These are phyloP conservation scores for Umbelopsis sp. DNA, from an alignment of 371 early-diverging fungal genomes.

Conservation along the genomic window DNA sequence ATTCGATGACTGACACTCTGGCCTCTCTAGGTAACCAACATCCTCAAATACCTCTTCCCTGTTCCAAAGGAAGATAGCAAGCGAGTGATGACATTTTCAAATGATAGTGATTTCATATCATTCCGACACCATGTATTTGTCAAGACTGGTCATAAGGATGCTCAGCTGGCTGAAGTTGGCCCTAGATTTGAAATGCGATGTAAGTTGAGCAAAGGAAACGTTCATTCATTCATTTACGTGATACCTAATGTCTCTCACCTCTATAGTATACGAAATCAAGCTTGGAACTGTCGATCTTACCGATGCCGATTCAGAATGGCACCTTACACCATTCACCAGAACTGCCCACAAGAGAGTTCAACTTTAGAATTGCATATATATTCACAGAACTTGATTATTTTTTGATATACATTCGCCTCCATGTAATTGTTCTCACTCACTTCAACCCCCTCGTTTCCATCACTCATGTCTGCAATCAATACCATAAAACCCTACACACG, in stretches of 20 bases:
- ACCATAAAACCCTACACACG: background rate
- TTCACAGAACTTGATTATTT: background rate
- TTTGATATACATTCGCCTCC: background rate
- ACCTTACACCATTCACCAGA: slow-evolving; percentile 92
- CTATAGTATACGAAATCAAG: slow-evolving; percentile 88
- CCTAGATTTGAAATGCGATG: slow-evolving; percentile 98
- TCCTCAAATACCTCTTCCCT: slow-evolving; percentile 95
- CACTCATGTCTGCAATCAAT: slow-evolving; percentile 9
- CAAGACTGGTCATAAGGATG: slow-evolving; percentile 85
- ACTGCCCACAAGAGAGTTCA: slow-evolving; percentile 91
- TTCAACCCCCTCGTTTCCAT: background rate
- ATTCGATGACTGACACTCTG: too few relatives aligned
- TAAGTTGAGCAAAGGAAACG: slow-evolving; percentile 37
- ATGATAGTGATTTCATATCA: slow-evolving; percentile 96
- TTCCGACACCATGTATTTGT: slow-evolving; percentile 96
- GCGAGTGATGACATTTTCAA: slow-evolving; percentile 96
- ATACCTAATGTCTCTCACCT: background rate
- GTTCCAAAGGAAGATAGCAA: slow-evolving; percentile 96
- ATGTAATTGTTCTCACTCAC: background rate
- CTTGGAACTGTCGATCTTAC: slow-evolving; percentile 94
- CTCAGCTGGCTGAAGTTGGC: slow-evolving; percentile 95
- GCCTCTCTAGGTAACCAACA: slow-evolving; percentile 68
- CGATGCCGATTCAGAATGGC: slow-evolving; percentile 98
- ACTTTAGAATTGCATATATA: slow-evolving; percentile 50
- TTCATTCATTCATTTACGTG: background rate